Evolutionary conservation across 192 early-diverging fungal species (phyloP).

Genomic region (Chytriomyces sp.): DNA sequence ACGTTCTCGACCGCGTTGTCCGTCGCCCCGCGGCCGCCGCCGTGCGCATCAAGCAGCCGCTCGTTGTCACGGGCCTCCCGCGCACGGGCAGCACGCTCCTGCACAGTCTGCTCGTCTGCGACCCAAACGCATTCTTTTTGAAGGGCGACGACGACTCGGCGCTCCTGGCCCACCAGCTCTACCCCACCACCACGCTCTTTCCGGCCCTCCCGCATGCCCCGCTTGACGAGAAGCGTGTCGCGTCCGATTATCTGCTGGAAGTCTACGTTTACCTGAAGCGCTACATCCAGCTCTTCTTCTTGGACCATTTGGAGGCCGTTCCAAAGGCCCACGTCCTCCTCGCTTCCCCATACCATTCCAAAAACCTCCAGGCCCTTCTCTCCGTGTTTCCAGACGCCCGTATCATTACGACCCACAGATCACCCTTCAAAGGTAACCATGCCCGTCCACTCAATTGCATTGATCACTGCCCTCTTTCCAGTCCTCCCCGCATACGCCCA

Average conservation of each 20-base stretch:
- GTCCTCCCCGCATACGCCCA: neutral
- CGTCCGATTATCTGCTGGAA: neutral
- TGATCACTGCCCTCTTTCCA: too few species aligned
- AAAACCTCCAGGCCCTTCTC: neutral
- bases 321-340: neutral
- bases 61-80: neutral
- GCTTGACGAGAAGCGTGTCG: neutral
- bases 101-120: neutral
- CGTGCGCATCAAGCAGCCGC: neutral
- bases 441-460: neutral
- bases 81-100: neutral
- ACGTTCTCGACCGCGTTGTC: neutral
- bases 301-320: neutral
- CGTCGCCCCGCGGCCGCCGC: neutral
- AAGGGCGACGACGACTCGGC: neutral
- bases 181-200: neutral
- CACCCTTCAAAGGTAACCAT: neutral
- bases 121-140: constrained; percentile 5
- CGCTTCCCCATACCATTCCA: neutral
- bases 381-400: constrained; percentile 2
- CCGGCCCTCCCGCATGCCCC: neutral
- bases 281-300: neutral
- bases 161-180: neutral
- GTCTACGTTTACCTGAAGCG: constrained; percentile 6
- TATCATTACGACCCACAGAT: neutral